Evolutionary conservation across 75 land plant genomes (phyloP), one percentile per base, ranked within the genome.

Genomic region (Selaginella moellendorffii): DNA sequence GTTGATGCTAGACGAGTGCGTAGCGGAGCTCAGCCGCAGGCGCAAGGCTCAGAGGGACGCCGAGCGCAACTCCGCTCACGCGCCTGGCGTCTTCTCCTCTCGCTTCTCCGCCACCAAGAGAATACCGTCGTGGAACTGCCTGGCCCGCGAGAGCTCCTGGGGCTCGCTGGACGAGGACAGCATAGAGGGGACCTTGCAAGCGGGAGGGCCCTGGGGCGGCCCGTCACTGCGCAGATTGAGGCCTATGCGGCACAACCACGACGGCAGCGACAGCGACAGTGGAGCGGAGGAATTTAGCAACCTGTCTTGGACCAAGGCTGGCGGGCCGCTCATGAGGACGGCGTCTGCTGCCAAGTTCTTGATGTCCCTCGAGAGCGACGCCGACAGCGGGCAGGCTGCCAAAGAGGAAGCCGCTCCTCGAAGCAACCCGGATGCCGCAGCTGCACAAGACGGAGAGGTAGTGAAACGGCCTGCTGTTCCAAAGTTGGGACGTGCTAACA

Each of bases 1-100:
- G 63, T 65, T 74, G 56, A 76, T 77, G 77, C 54, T 74, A 12
- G 79, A 77, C 53, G 79, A 77, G 31, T 77, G 72, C 53, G 72
- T 77, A 0, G 46, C 56, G 17, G 63, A 68, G 27, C 36, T 74
- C 17, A 75, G 69, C 53, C 77, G 63, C 21, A 60, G 60, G 2
- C 60, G 53, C 31, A 51, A 69, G 28, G 69, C 69, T 0, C 30
- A 18, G 2, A 67, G 62, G 14, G 46, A 36, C 10, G 46, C 46
- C 5, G 46, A 5, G 46, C 10, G 5, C 14, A 14, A 36, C 10
- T 5, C 46, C 5, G 46, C 46, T 5, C 10, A 5, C 14, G 46
- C 46, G 46, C 10, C 46, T 36, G 14, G 46, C 14, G 46, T 36
- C 46, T 36, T 5, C 14, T 14, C 46, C 46, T 36, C 46, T 36